phyloP scores from a whole-genome alignment of 2,329 filamentous ascomycete species.

The Penicillium capsulatum region DNA sequence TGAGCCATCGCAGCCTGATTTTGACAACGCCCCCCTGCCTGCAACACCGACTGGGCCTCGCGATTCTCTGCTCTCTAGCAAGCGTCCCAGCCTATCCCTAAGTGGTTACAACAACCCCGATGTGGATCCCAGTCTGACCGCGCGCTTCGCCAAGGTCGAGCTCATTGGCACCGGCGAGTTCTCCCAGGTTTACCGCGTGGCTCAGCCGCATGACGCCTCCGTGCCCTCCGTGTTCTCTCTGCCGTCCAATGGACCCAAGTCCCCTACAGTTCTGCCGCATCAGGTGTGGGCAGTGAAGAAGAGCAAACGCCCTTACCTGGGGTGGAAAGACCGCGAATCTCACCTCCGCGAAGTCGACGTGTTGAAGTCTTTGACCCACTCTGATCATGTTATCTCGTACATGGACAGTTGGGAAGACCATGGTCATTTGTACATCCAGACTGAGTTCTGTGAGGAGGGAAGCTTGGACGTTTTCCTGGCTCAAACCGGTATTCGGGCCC shows the following conservation, averaged over 20 bases:
- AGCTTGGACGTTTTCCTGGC: slow-evolving; percentile 81
- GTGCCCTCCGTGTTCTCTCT: slow-evolving; percentile 43
- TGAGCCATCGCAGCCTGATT: slow-evolving; percentile 40
- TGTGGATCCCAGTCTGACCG: slow-evolving; percentile 68
- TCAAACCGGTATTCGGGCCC: slow-evolving; percentile 75
- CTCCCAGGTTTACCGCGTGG: slow-evolving; percentile 83
- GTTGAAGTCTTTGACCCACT: slow-evolving; percentile 69
- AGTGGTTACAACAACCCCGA: slow-evolving; percentile 67
- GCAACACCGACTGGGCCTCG: slow-evolving; percentile 74
- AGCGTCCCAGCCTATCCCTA: slow-evolving; percentile 63
- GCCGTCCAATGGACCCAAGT: slow-evolving; percentile 48
- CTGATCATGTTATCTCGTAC: slow-evolving; percentile 81
- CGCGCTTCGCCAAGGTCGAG: slow-evolving; percentile 76
- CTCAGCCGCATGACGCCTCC: slow-evolving; percentile 39
- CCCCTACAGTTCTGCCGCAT: slow-evolving; percentile 52
- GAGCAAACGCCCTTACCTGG: slow-evolving; percentile 72
- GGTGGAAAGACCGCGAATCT: slow-evolving; percentile 71
- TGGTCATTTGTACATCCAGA: slow-evolving; percentile 89
- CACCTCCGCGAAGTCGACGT: slow-evolving; percentile 82
- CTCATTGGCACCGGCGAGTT: slow-evolving; percentile 85
- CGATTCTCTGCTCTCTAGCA: slow-evolving; percentile 56
- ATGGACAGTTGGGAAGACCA: slow-evolving; percentile 84
- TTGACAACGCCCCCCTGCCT: slow-evolving; percentile 54
- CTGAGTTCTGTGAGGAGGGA: slow-evolving; percentile 92
- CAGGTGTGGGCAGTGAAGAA: slow-evolving; percentile 91